Evolutionary conservation across 306 rosid species (phyloP), one percentile per base, ranked within the genome.

Genomic region (Chamaecrista fasciculata): DNA sequence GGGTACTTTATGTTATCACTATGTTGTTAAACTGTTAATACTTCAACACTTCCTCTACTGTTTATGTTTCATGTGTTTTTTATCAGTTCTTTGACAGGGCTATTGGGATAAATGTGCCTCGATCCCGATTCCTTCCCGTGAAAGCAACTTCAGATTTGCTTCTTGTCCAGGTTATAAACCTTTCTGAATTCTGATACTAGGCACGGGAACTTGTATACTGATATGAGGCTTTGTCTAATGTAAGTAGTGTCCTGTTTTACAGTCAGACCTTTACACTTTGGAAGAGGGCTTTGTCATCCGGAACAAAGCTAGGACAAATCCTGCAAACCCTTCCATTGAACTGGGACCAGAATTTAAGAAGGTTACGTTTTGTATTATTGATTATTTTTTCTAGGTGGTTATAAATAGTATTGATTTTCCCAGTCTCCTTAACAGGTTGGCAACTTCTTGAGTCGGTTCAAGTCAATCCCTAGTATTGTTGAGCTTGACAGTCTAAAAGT

Each of bases 101-200:
- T 37, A 91, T 94, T 67, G 98, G 98, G 39, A 75, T 84, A 66
- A 94, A 94, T 74, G 98, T 90, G 52, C 92, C 97, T 5, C 96
- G 98, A 53, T 86, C 99, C 12, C 92, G 99, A 37, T 94, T 94
- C 81, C 99, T 94, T 75, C 99, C 99, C 0, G 99, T 94, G 73
- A 94, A 94, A 84, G 95, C 95, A 74, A 81, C 99, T 79, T 94
- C 99, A 2, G 99, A 94, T 82, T 91, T 94, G 88, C 99, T 94
- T 76, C 99, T 94, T 82, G 97, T 94, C 77, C 94, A 94, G 97
- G 98, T 88, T 61, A 50, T 44, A 42, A 51, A 64, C 55, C 70
- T 72, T 76, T 73, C 26, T 58, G 26, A 31, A 58, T 58, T 57
- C 46, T 36, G 58, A 37, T 61, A 8, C 76, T 55, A 15, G 68